Base-by-base conservation (phyloP, 441 rosid species). In the Populus tomentosa region DNA sequence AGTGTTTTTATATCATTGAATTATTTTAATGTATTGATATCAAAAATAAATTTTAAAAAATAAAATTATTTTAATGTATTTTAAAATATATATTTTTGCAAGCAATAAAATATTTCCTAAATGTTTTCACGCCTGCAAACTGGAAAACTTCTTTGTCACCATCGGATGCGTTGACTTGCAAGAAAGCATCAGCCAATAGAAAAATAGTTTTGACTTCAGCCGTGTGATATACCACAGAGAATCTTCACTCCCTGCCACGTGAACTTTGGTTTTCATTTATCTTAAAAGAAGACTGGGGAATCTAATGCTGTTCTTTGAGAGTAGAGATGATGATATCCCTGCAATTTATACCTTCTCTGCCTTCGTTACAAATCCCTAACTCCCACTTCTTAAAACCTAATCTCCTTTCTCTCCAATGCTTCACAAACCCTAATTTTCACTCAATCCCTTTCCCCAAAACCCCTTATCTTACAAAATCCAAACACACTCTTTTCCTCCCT, bases 321-420 rank as follows among this genome's bases (percentile, higher is more conserved):
- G 67, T 42, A 33, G 82, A 77, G 83, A 82, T 78, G 85, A 72
- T 79, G 86, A 50, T 82, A 50, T 79, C 92, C 78, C 88, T 85
- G 3, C 84, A 82, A 14, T 76, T 79, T 71, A 23, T 77, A 13
- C 65, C 89, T 64, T 79, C 78, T 26, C 71, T 75, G n/a, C 66
- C 86, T 77, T 78, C 69, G 79, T 69, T 64, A 14, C 85, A 83
- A 75, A 81, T 62, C 79, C 78, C 88, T 69, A 77, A 78, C 75
- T 71, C 74, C 59, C 78, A 73, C 4, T 50, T 72, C 18, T 5
- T 10, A 69, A 75, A 10, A 35, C 50, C 66, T 66, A 64, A 50
- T 38, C 56, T 30, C 64, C 63, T 50, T 33, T 20, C 59, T 4
- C 67, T 46, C 78, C 75, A 9, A 61, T 79, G 62, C 74, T 11